A percentile compares a stretch with the other conserved stretches of the same genome.
Evolutionary conservation across 179 eudicot genomes (phyloP).

Genomic region (Pouteria campechiana): DNA sequence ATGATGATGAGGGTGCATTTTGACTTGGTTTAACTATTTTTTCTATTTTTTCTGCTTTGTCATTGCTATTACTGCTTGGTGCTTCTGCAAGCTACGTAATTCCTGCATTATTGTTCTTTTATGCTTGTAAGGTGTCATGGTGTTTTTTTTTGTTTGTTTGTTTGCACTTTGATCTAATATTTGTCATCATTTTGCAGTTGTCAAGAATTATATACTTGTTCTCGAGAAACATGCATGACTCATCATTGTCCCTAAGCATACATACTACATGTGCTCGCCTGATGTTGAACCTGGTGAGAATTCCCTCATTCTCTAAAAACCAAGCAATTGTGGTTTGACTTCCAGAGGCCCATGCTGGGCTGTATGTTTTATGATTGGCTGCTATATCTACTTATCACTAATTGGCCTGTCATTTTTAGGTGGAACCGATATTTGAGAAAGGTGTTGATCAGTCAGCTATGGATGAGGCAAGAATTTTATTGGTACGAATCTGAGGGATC

Average conservation of each 20-base stretch:
- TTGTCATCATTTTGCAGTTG: slow-evolving; percentile 43
- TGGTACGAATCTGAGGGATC: slow-evolving; percentile 31
- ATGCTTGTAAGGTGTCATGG: neutral
- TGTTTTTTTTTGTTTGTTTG: neutral
- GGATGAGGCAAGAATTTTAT: slow-evolving; percentile 87
- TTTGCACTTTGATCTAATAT: slow-evolving; percentile 1
- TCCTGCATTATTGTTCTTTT: neutral
- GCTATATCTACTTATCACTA: neutral
- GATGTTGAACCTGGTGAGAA: slow-evolving; percentile 86
- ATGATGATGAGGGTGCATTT: no score
- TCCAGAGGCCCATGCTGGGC: neutral
- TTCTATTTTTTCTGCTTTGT: neutral
- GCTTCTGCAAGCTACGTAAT: no score
- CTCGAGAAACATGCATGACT: slow-evolving; percentile 99
- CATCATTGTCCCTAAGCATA: slow-evolving; percentile 82
- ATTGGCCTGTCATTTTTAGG: slow-evolving; percentile 27
- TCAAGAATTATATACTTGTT: slow-evolving; percentile 92
- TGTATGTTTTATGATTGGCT: neutral
- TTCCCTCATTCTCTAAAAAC: slow-evolving; percentile 4
- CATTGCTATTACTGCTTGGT: no score
- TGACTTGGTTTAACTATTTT: neutral
- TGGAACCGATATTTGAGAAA: slow-evolving; percentile 96
- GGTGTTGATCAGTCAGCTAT: slow-evolving; percentile 79
- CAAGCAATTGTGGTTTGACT: neutral
- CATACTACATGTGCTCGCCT: slow-evolving; percentile 98